These are phyloP conservation scores for Xerocomellus intermedius DNA, from an alignment of 768 basidiomycete genomes.

Conservation along the genomic window DNA sequence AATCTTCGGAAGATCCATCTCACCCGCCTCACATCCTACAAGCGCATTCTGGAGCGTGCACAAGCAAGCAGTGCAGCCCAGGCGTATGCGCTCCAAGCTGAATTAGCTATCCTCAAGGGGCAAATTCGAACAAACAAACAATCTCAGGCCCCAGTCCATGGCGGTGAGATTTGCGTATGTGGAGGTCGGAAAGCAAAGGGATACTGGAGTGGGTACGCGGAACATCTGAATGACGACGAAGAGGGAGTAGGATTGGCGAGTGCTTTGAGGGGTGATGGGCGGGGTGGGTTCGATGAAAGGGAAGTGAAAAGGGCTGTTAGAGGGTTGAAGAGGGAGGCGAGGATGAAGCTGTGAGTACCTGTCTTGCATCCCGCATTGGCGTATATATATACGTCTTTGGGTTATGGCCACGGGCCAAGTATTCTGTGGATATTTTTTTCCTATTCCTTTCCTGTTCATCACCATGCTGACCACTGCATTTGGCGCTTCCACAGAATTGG, in stretches of 20 bases:
- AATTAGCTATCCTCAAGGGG: constrained; percentile 63
- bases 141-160: constrained; percentile 12
- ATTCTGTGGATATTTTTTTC: not conserved
- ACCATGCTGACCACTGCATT: constrained; percentile 4
- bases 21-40: constrained; percentile 67
- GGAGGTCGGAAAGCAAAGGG: constrained; percentile 61
- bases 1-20: constrained; percentile 42
- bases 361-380: not conserved
- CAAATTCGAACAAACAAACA: constrained; percentile 30
- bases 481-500: constrained; percentile 19
- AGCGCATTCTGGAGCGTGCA: constrained; percentile 75
- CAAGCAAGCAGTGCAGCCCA: constrained; percentile 80
- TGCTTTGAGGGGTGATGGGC: constrained; percentile 46
- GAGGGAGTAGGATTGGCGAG: constrained; percentile 42
- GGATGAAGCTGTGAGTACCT: constrained; percentile 68
- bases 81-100: constrained; percentile 82
- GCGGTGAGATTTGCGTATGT: constrained; percentile 44
- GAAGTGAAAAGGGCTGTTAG: constrained; percentile 66
- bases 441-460: not conserved
- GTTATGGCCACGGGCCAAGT: too few species aligned
- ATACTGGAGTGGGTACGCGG: constrained; percentile 72
- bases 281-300: constrained; percentile 64
- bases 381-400: not conserved
- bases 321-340: constrained; percentile 59
- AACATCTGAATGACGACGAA: constrained; percentile 44